Evolutionary conservation across 768 basidiomycete species (phyloP), one percentile per base, ranked within the genome.

Genomic region (Strobilomyces confusus): DNA sequence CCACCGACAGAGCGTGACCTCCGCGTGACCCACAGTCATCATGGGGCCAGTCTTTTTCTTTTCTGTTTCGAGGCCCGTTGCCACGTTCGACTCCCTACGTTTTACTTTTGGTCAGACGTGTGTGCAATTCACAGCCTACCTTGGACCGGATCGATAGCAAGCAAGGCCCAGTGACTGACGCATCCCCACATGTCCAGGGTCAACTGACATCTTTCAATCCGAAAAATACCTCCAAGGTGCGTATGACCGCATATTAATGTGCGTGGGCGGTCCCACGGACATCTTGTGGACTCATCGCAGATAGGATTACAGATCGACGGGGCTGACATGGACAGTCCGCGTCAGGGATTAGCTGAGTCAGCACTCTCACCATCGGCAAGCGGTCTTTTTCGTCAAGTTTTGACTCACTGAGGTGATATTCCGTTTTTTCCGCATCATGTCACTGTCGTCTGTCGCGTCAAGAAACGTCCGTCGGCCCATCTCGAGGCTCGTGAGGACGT

Each of bases 401-500:
- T 32, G 37, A 17, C 49, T 25, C 15, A 29, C 19, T 22, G 9
- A 20, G 8, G 6, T 11, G 14, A 29, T 33, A 30, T 33, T 22
- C 30, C 20, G 2, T 30, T 19, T 22, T 40, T 29, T 32, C 14
- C 14, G 26, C 37, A 47, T 13, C 1, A 69, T 69, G 69, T n/a
- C n/a, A n/a, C 42, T 68, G 30, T 60, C 57, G 48, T 59, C 63
- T 7, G 52, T 57, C n/a, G 49, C 54, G n/a, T 63, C 63, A 20
- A 65, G 49, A 48, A 45, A 60, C 14, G 49, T 44, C 44, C 50
- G 54, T 41, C 49, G 49, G 32, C 54, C 55, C 32, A 44, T 59
- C 34, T 22, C 47, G 25, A 62, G 38, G 30, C 58, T 63, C 23
- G 55, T 72, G 5, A 76, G 79, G 58, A 49, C 73, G 4, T 72